Percentiles rank a stretch among this genome's conserved stretches.
Conservation (phyloP, 2,329 filamentous ascomycete genomes). For the Fusarium annulatum region DNA sequence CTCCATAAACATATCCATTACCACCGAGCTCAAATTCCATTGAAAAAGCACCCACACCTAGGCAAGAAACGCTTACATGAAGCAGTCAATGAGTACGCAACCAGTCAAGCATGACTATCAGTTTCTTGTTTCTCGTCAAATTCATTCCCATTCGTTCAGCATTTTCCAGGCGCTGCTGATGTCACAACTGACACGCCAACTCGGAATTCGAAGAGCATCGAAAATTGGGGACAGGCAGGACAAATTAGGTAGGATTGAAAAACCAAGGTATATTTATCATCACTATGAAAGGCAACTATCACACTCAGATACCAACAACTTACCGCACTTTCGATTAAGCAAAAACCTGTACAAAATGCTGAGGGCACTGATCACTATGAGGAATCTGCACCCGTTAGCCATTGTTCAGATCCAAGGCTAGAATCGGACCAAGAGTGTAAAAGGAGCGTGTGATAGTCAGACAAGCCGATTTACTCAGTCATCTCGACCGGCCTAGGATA, state of each 20-base stretch:
- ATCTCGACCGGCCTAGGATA: slow-evolving; percentile 65
- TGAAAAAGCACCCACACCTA: neutral
- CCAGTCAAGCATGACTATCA: neutral
- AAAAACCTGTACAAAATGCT: neutral
- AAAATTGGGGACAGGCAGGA: neutral
- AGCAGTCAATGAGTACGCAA: neutral
- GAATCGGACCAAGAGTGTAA: neutral
- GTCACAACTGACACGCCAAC: neutral
- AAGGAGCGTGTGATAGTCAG: slow-evolving; percentile 52
- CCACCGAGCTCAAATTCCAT: neutral
- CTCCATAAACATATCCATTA: neutral
- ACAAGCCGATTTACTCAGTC: slow-evolving; percentile 78
- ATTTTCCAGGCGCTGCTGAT: neutral
- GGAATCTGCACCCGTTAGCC: slow-evolving; percentile 27
- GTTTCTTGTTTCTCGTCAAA: neutral
- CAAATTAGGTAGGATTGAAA: neutral
- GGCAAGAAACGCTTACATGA: neutral
- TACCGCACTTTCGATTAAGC: neutral
- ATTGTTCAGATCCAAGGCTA: neutral
- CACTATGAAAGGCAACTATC: neutral
- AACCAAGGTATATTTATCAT: neutral
- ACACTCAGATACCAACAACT: neutral
- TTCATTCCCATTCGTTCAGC: neutral
- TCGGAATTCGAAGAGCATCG: neutral
- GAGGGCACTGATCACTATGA: neutral